Base-by-base conservation (phyloP, 345 rosid species). In the Gynandropsis gynandra region DNA sequence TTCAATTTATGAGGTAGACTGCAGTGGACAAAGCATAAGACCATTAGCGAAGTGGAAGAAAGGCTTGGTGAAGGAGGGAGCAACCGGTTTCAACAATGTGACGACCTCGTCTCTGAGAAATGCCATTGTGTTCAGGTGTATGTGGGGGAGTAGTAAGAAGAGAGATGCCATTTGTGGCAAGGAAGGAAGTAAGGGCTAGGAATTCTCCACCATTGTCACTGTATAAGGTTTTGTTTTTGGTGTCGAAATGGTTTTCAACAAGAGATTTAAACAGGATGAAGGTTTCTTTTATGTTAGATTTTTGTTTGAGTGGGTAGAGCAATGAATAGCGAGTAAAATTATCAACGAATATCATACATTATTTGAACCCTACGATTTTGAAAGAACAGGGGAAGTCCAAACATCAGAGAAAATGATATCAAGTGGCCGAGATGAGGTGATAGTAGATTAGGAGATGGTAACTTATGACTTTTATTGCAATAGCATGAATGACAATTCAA, bases 401-500 rank as follows among this genome's bases (percentile, higher is more conserved):
- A n/a, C n/a, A n/a, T n/a, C n/a, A n/a, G n/a, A n/a, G n/a, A n/a
- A n/a, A n/a, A n/a, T 1, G 37, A 58, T 10, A 24, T 58, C 46
- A 14, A 48, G 18, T 5, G 27, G 39, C 10, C 48, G 55, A 21
- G 36, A 16, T 3, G 27, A 20, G 3, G 41, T 7, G 19, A 43
- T n/a, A 4, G 52, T n/a, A 11, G 52, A 56, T 5, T 4, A 5
- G 42, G 34, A 44, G 46, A 34, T 4, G 43, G 33, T 31, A 45
- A 12, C 1, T 56, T 42, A 18, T 55, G 46, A 4, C 43, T n/a
- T 11, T 53, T 53, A 53, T 39, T 42, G 24, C 7, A 42, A 8
- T 42, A 40, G 33, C 50, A 56, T 16, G 20, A 16, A 56, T 43
- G 43, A 7, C 15, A 45, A 20, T 24, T 11, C 29, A 6, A 4